These are phyloP conservation scores for Lepidium africanum DNA, from an alignment of 345 rosid species.

Conservation along the genomic window DNA sequence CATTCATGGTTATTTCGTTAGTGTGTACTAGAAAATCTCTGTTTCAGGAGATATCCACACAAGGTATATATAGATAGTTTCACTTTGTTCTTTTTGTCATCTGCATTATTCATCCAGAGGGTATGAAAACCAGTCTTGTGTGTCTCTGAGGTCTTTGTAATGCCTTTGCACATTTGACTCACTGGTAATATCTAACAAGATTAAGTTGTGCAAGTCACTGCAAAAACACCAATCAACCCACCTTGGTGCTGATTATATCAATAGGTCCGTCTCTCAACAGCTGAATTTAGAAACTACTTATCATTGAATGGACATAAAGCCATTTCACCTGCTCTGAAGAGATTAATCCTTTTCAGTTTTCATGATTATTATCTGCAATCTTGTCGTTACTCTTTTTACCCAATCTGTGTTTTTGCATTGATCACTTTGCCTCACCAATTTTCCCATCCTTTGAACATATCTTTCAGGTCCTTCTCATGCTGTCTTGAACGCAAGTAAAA, in stretches of 20 bases:
- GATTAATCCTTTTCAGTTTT: neutral
- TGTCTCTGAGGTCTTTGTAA: neutral
- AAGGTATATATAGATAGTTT: neutral
- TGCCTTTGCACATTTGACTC: neutral
- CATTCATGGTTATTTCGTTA: neutral
- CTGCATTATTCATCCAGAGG: neutral
- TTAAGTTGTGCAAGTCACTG: neutral
- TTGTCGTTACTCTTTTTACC: neutral
- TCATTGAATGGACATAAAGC: neutral
- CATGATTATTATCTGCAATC: neutral
- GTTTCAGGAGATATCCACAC: neutral
- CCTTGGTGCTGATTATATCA: neutral
- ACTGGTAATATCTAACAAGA: neutral
- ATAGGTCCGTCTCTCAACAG: neutral
- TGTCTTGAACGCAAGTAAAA: neutral
- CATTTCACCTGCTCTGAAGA: neutral
- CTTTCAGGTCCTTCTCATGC: slow-evolving; percentile 4
- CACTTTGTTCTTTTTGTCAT: neutral
- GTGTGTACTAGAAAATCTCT: neutral
- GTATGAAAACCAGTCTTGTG: neutral
- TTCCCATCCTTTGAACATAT: neutral
- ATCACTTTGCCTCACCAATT: neutral
- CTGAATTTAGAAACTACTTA: neutral
- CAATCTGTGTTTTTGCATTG: neutral
- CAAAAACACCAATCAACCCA: neutral